Conservation (phyloP, 495 filamentous ascomycete genomes). For the Penicillium canescens region DNA sequence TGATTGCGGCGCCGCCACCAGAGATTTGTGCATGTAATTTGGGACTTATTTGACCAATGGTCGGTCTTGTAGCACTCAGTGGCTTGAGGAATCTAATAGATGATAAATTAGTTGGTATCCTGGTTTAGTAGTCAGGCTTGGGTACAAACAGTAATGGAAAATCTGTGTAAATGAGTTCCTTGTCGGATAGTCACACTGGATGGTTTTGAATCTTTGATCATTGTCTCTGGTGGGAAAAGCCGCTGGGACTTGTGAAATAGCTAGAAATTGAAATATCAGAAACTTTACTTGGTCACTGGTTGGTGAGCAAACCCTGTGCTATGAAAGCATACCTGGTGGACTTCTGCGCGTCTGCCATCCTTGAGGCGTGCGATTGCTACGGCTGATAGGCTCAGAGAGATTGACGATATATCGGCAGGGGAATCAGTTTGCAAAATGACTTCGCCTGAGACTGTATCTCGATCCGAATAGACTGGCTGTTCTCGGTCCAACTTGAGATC, state of each 20-base stretch:
- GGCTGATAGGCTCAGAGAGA: neutral
- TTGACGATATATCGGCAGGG: neutral
- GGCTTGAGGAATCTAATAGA: neutral
- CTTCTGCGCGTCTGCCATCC: neutral
- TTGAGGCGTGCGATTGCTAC: conserved; percentile 1
- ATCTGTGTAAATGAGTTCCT: neutral
- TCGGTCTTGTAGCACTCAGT: conserved; percentile 1
- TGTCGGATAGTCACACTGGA: conserved; percentile 3
- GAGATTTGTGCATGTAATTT: neutral
- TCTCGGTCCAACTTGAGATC: neutral
- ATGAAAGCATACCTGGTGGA: neutral
- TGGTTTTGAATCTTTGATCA: neutral
- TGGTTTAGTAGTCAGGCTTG: neutral
- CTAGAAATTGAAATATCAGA: neutral
- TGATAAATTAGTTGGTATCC: too few species aligned
- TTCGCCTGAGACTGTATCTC: conserved; percentile 4
- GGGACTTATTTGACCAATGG: neutral
- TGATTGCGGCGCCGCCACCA: neutral
- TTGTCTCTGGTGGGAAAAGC: neutral
- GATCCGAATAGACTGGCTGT: neutral
- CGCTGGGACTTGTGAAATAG: neutral
- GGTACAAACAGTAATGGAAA: neutral
- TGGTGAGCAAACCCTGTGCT: neutral
- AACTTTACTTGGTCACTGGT: neutral
- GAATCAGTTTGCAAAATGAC: neutral